These are phyloP conservation scores for Orobanche coerulescens DNA, from an alignment of 257 asterid species.

Conservation along the genomic window DNA sequence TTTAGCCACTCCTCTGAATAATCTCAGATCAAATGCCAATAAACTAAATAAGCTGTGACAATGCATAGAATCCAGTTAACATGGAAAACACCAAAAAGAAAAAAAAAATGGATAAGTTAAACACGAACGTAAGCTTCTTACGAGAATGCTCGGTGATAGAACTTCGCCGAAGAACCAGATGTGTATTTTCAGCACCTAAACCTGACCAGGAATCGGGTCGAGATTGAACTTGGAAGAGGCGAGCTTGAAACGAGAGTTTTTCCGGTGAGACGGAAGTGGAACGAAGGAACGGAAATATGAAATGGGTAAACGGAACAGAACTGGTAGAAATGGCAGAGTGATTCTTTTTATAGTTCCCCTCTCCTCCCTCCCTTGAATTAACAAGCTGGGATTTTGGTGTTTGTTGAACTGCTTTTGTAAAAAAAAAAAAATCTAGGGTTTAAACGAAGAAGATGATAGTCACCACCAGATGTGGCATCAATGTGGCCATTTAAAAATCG, in stretches of 20 bases:
- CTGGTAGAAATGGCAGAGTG: conserved; percentile 6
- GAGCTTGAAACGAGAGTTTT: conserved; percentile 9
- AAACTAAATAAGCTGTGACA: neutral
- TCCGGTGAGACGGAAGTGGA: conserved; percentile 6
- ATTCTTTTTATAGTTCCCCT: conserved; percentile 19
- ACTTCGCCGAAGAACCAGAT: neutral
- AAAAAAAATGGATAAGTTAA: neutral
- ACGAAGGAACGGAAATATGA: no score
- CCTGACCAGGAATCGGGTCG: neutral
- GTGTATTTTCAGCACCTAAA: conserved; percentile 4
- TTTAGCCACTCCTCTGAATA: neutral
- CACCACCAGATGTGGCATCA: no score
- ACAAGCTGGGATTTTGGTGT: no score
- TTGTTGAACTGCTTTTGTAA: no score
- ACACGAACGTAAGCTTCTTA: neutral
- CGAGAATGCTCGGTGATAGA: neutral
- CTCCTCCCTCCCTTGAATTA: neutral
- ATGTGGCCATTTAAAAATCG: no score
- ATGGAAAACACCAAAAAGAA: neutral
- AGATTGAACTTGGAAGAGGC: neutral
- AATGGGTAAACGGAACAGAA: no score
- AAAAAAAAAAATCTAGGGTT: no score
- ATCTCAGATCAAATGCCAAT: no score
- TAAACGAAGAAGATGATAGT: no score
- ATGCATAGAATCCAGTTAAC: no score